Conservation (phyloP, 345 rosid genomes). For the Excoecaria agallocha region DNA sequence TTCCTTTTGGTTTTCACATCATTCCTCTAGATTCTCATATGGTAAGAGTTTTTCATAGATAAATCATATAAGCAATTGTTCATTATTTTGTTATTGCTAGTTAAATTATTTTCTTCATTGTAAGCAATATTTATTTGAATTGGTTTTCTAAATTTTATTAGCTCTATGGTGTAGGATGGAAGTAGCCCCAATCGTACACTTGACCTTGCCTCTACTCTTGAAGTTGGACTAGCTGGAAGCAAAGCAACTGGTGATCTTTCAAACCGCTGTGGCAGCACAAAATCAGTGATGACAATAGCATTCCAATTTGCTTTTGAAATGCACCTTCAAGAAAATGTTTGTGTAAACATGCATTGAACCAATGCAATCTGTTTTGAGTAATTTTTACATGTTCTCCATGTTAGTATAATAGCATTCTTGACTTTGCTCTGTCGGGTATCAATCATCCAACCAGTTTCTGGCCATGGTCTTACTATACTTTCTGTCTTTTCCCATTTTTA, state of each 20-base stretch:
- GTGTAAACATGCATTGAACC: no score
- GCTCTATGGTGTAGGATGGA: slow-evolving; percentile 55
- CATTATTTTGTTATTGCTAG: neutral
- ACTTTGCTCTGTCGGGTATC: slow-evolving; percentile 71
- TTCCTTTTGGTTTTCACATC: slow-evolving; percentile 98
- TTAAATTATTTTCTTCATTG: neutral
- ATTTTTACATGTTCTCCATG: no score
- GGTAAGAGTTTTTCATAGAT: slow-evolving; percentile 37
- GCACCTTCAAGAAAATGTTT: slow-evolving; percentile 99
- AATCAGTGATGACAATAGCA: slow-evolving; percentile 99
- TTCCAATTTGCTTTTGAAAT: slow-evolving; percentile 95
- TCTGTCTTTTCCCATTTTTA: slow-evolving; percentile 92
- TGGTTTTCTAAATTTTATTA: neutral
- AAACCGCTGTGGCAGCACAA: slow-evolving; percentile 53
- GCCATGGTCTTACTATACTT: slow-evolving; percentile 94
- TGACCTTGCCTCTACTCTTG: slow-evolving; percentile 98
- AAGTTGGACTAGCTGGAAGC: slow-evolving; percentile 81
- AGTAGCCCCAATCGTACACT: slow-evolving; percentile 94
- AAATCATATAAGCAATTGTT: neutral
- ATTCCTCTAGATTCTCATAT: slow-evolving; percentile 93
- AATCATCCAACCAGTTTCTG: slow-evolving; percentile 95
- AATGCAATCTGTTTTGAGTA: no score
- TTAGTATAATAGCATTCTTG: no score
- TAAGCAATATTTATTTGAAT: neutral
- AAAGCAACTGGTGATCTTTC: slow-evolving; percentile 58